Conservation (phyloP, 2,329 filamentous ascomycete species). For the Fusarium ramigenum region DNA sequence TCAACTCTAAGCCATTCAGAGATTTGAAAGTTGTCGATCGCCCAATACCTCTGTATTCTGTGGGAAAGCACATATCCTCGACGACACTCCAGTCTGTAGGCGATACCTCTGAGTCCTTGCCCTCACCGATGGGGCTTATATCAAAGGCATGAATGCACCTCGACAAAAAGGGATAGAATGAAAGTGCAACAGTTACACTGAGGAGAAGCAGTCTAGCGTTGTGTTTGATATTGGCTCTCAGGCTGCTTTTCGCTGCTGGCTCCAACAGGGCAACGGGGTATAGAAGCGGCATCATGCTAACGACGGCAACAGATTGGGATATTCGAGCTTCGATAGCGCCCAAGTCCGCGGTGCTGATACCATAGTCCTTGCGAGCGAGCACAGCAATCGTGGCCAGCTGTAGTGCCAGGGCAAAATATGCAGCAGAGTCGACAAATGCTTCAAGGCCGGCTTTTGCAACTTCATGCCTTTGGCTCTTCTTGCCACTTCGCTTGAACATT, state of each 20-base stretch:
- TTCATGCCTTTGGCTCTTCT: not conserved
- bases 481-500: not conserved
- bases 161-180: conserved; percentile 41
- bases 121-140: conserved; percentile 15
- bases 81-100: conserved; percentile 2
- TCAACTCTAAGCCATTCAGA: conserved; percentile 6
- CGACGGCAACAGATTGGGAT: conserved; percentile 28
- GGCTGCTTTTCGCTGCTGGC: not conserved
- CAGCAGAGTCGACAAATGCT: conserved; percentile 30
- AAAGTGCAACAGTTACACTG: conserved; percentile 16
- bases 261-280: conserved; percentile 31
- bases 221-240: not conserved
- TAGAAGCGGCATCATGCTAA: conserved; percentile 38
- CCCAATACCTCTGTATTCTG: not conserved
- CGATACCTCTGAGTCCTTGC: conserved; percentile 9
- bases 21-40: conserved; percentile 1
- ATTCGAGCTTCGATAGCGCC: conserved; percentile 39
- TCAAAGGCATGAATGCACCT: conserved; percentile 37
- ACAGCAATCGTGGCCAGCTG: conserved; percentile 35
- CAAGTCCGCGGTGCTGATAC: conserved; percentile 31
- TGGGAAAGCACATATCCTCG: conserved; percentile 19
- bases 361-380: conserved; percentile 38
- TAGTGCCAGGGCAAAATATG: conserved; percentile 36
- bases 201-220: conserved; percentile 20
- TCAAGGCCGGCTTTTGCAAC: not conserved